Evolutionary conservation across 1,284 basidiomycete genomes (phyloP).

Genomic region (Peniophora sp.): DNA sequence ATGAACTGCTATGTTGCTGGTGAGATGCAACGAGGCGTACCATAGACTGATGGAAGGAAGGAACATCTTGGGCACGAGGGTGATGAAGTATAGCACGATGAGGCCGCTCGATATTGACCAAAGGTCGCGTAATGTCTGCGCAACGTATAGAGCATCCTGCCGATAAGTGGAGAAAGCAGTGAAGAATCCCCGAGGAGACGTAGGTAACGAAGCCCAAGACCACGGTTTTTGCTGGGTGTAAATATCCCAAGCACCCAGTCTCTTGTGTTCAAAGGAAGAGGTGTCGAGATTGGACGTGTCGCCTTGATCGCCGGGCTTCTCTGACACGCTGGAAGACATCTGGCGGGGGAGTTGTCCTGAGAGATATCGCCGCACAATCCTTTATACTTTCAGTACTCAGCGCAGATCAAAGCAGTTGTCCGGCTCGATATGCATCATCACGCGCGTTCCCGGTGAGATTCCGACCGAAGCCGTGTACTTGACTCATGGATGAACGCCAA

Average conservation of each 20-base stretch:
- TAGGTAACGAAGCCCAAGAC: slow-evolving; percentile 10
- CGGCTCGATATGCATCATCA: too few relatives aligned
- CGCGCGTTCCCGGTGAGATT: too few relatives aligned
- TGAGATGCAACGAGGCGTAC: slow-evolving; percentile 21
- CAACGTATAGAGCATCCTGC: slow-evolving; percentile 50
- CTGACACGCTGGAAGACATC: too few relatives aligned
- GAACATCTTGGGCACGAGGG: slow-evolving; percentile 39
- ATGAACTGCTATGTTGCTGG: not conserved
- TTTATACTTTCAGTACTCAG: too few relatives aligned
- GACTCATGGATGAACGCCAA: too few relatives aligned
- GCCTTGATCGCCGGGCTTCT: too few relatives aligned
- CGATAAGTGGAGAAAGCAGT: slow-evolving; percentile 40
- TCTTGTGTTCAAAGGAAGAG: slow-evolving; percentile 47
- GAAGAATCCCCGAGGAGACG: slow-evolving; percentile 26
- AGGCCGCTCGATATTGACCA: slow-evolving; percentile 42
- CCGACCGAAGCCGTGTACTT: too few relatives aligned
- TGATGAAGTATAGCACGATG: slow-evolving; percentile 36
- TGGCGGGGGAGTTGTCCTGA: too few relatives aligned
- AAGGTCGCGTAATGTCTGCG: slow-evolving; percentile 61
- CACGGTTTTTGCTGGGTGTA: slow-evolving; percentile 47
- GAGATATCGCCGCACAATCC: too few relatives aligned
- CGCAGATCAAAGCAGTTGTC: too few relatives aligned
- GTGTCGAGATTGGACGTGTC: slow-evolving; percentile 46
- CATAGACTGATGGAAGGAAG: slow-evolving; percentile 60
- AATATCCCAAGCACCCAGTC: slow-evolving; percentile 66